Evolutionary conservation across 768 basidiomycete genomes (phyloP).

Genomic region (Myochromella boudieri): DNA sequence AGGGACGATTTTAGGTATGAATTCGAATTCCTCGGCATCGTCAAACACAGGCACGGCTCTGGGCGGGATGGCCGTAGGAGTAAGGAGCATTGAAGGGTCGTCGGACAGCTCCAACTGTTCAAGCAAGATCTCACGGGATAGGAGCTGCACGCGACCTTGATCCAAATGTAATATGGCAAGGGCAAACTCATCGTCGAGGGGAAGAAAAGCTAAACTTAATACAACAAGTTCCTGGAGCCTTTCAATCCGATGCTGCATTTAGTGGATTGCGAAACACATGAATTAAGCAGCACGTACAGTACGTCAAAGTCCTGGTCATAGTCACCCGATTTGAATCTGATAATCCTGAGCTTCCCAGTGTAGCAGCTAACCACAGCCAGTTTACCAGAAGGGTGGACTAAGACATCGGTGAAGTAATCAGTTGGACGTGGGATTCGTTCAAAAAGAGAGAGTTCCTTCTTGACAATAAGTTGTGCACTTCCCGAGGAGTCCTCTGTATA

Average conservation of each 20-base stretch:
- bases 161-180: slow-evolving; percentile 73
- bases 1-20: slow-evolving; percentile 39
- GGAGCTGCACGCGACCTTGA: slow-evolving; percentile 59
- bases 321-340: slow-evolving; percentile 55
- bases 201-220: slow-evolving; percentile 64
- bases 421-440: slow-evolving; percentile 59
- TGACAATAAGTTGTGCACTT: slow-evolving; percentile 35
- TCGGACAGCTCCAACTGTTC: slow-evolving; percentile 51
- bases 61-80: slow-evolving; percentile 51
- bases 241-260: slow-evolving; percentile 5
- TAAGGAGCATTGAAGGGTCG: slow-evolving; percentile 46
- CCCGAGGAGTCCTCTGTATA: slow-evolving; percentile 40
- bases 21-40: too few relatives aligned
- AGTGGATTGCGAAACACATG: background rate
- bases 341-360: slow-evolving; percentile 65
- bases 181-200: slow-evolving; percentile 42
- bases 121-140: slow-evolving; percentile 54
- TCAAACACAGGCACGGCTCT: slow-evolving; percentile 45
- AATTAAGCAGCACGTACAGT: slow-evolving; percentile 44
- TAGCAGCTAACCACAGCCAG: slow-evolving; percentile 67
- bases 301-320: slow-evolving; percentile 60
- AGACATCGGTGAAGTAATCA: slow-evolving; percentile 70
- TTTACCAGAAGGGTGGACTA: slow-evolving; percentile 63
- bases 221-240: slow-evolving; percentile 71
- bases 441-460: slow-evolving; percentile 49